Conservation (phyloP, 768 basidiomycete species). For the Trametes punicea region DNA sequence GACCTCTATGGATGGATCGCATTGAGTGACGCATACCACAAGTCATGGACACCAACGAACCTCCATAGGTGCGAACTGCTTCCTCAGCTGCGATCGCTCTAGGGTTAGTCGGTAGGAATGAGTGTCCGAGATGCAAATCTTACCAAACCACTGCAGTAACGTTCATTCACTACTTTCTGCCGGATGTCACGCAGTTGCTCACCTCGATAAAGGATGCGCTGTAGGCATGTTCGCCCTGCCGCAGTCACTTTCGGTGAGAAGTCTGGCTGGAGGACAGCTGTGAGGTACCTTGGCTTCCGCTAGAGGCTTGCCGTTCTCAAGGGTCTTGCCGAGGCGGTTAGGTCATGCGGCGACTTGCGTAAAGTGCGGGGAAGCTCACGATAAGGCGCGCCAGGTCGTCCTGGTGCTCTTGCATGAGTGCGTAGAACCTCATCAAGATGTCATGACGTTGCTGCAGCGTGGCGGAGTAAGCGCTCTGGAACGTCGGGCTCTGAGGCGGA, state of each 20-base stretch:
- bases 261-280: background rate
- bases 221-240: constrained; percentile 78
- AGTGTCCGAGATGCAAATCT: background rate
- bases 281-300: constrained; percentile 67
- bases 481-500: background rate
- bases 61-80: constrained; percentile 88
- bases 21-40: background rate
- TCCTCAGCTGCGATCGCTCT: constrained; percentile 64
- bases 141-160: constrained; percentile 74
- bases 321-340: constrained; percentile 48
- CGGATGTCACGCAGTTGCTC: constrained; percentile 28
- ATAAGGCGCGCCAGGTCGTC: constrained; percentile 89
- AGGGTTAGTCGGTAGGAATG: background rate
- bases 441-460: constrained; percentile 77
- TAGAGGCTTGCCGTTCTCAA: constrained; percentile 95
- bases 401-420: constrained; percentile 75
- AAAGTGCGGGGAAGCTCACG: constrained; percentile 41
- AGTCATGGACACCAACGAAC: constrained; percentile 34
- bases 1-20: constrained; percentile 48
- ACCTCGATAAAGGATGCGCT: constrained; percentile 84
- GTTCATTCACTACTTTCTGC: constrained; percentile 7
- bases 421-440: constrained; percentile 73
- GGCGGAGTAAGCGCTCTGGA: background rate
- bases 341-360: background rate
- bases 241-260: background rate